Percentiles rank a stretch among this genome's conserved stretches.
These are phyloP conservation scores for Capsicum chinense DNA, from an alignment of 257 asterid genomes.

Conservation along the genomic window DNA sequence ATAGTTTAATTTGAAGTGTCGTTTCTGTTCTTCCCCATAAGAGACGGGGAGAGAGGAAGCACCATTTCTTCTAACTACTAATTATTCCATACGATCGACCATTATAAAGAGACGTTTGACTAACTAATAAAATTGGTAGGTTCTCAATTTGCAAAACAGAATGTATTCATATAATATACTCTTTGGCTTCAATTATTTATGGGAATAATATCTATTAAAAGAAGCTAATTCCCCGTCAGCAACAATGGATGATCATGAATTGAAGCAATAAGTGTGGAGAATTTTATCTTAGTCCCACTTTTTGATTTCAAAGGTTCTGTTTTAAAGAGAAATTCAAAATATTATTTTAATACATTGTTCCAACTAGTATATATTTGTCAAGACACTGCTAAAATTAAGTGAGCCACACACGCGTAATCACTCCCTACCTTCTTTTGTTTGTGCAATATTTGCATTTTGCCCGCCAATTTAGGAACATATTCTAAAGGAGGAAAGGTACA, in stretches of 20 bases:
- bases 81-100: conserved; percentile 22
- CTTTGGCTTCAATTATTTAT: conserved; percentile 26
- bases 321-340: conserved; percentile 48
- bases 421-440: background rate
- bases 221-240: conserved; percentile 63
- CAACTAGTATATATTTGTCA: conserved; percentile 30
- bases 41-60: conserved; percentile 14
- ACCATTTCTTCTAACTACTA: conserved; percentile 3
- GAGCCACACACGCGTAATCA: background rate
- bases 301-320: conserved; percentile 57
- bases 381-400: conserved; percentile 4
- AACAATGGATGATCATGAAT: conserved; percentile 61
- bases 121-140: conserved; percentile 31
- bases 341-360: conserved; percentile 31
- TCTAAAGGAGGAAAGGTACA: background rate
- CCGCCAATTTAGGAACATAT: background rate
- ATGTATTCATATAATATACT: conserved; percentile 28
- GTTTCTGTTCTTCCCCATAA: no score
- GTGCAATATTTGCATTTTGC: background rate
- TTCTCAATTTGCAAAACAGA: conserved; percentile 24
- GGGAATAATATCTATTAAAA: conserved; percentile 41
- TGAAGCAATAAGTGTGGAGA: conserved; percentile 37
- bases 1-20: no score
- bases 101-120: conserved; percentile 40
- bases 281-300: background rate